Base-by-base conservation (phyloP, 2,329 filamentous ascomycete species). In the Dryadomyces quercus-mongolicae region DNA sequence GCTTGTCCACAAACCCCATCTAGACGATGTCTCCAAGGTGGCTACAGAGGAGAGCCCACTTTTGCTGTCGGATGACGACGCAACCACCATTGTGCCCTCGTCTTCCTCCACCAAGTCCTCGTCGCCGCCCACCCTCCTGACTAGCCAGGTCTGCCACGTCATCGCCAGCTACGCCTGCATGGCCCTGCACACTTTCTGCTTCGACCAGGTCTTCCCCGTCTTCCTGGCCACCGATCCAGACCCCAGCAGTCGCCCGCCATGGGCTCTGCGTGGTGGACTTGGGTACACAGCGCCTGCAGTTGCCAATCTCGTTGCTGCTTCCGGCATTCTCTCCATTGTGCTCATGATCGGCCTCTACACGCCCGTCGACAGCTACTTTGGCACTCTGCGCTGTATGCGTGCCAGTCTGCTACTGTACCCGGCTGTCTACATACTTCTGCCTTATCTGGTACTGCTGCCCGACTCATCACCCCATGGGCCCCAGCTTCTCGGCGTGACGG, bases 201-300 rank as follows among this genome's bases (percentile, higher is more conserved):
- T 56, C 40, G 56, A 58, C 49, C 56, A 58, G 56, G 49, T 58
- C 22, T 56, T 56, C n/a, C 56, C 56, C 34, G 56, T 54, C 16
- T 58, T 58, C 18, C 48, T 58, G 15, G 49, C 52, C 16, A 56
- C 56, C 1, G 18, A 25, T 1, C 20, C 20, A 3, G 46, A 25
- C 1, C 1, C 20, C 7, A 42, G 31, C n/a, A 52, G 31, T 48
- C 9, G 8, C 1, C 21, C 22, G 5, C 51, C 46, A 2, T 34
- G 46, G n/a, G 18, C 16, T 6, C 49, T 53, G 16, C 53, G 48
- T 25, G 56, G 56, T 40, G 56, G 56, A 12, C 52, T 58, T 3
- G 54, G 22, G 15, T 55, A 56, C 22, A 20, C 44, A 4, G 16
- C 54, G 3, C 9, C 52, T 2, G 40, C 42, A 0, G 56, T 58